Evolutionary conservation across 768 basidiomycete genomes (phyloP).

Genomic region (Leccinum variicolor): DNA sequence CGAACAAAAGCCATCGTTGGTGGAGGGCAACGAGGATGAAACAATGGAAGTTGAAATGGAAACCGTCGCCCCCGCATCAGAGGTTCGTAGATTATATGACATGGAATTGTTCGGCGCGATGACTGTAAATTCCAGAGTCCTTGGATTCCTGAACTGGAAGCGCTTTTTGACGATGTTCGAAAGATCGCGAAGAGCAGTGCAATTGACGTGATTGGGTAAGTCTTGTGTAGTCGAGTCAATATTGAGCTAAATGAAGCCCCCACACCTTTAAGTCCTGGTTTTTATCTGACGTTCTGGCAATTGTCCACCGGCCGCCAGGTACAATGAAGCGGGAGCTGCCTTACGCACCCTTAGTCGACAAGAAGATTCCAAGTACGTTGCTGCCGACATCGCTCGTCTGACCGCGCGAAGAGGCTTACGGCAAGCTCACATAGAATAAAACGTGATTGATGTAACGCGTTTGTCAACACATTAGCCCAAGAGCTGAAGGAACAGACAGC

Average conservation of each 20-base stretch:
- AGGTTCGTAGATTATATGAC: constrained; percentile 13
- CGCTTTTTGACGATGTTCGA: constrained; percentile 73
- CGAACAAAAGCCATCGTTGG: constrained; percentile 24
- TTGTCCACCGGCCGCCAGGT: constrained; percentile 76
- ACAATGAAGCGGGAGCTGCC: constrained; percentile 71
- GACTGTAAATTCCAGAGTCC: constrained; percentile 45
- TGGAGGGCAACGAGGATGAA: constrained; percentile 41
- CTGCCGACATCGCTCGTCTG: constrained; percentile 75
- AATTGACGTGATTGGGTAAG: constrained; percentile 70
- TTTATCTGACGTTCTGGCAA: constrained; percentile 98
- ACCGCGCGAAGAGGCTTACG: constrained; percentile 54
- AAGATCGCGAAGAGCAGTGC: constrained; percentile 66
- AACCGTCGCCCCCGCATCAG: constrained; percentile 23
- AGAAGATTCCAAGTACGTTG: constrained; percentile 59
- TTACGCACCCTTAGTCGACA: constrained; percentile 61
- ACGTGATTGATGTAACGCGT: constrained; percentile 65
- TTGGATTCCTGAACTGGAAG: constrained; percentile 74
- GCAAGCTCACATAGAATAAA: constrained; percentile 56
- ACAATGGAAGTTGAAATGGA: constrained; percentile 52
- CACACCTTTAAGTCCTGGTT: constrained; percentile 65
- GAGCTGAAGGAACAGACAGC: constrained; percentile 77
- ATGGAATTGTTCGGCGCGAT: constrained; percentile 1
- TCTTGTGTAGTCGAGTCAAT: constrained; percentile 8
- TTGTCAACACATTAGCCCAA: constrained; percentile 53
- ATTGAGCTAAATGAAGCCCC: constrained; percentile 3